Percentiles rank a stretch among this genome's conserved stretches.
Evolutionary conservation across 2,329 filamentous ascomycete species (phyloP).

Genomic region (Alternaria sp.): DNA sequence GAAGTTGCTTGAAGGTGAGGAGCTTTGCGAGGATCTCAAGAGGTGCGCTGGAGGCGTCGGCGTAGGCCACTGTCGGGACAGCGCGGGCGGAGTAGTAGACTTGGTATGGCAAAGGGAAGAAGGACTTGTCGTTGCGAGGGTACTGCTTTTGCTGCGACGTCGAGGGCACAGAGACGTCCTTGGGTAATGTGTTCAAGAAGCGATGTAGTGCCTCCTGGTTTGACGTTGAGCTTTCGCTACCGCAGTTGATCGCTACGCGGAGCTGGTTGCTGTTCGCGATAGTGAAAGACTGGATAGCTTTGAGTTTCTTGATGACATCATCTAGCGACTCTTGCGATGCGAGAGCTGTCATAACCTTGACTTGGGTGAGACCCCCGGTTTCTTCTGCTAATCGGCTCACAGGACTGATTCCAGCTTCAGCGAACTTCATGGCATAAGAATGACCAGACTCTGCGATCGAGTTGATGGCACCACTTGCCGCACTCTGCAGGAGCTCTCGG

Average conservation of each 20-base stretch:
- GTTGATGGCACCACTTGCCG: conserved; percentile 88
- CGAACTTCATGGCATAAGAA: conserved; percentile 81
- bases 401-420: conserved; percentile 78
- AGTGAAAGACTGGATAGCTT: conserved; percentile 80
- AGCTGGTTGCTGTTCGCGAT: conserved; percentile 71
- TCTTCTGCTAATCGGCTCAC: conserved; percentile 79
- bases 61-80: conserved; percentile 83
- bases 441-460: conserved; percentile 91
- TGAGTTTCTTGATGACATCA: conserved; percentile 82
- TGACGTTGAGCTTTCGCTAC: conserved; percentile 69
- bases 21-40: conserved; percentile 90
- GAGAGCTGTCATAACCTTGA: conserved; percentile 81
- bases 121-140: conserved; percentile 67
- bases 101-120: conserved; percentile 95
- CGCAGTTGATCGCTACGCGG: conserved; percentile 85
- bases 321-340: conserved; percentile 76
- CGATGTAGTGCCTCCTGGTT: conserved; percentile 75
- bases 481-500: conserved; percentile 82
- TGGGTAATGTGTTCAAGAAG: conserved; percentile 71
- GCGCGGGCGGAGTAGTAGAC: conserved; percentile 92
- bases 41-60: conserved; percentile 73
- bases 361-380: conserved; percentile 86
- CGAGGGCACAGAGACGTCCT: conserved; percentile 36
- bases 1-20: conserved; percentile 93
- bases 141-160: conserved; percentile 44